These are phyloP conservation scores for Arachnopeziza araneosa DNA, from an alignment of 2,329 filamentous ascomycete genomes.

Conservation along the genomic window DNA sequence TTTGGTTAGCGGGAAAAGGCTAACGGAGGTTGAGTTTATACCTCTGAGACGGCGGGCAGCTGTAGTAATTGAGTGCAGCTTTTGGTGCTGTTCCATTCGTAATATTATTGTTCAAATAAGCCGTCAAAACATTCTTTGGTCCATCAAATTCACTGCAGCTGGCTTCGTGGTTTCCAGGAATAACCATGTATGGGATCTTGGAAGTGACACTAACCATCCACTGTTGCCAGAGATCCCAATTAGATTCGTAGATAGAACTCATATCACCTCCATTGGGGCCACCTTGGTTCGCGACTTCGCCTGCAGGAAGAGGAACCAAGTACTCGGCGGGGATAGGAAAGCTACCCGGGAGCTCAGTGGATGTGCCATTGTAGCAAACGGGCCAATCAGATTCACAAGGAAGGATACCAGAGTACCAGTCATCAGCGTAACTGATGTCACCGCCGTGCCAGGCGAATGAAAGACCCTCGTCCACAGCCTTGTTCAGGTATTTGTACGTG, in stretches of 20 bases:
- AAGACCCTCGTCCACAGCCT: constrained; percentile 38
- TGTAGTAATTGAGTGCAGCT: constrained; percentile 42
- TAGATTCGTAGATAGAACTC: constrained; percentile 41
- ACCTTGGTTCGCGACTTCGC: constrained; percentile 32
- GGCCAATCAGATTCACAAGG: constrained; percentile 43
- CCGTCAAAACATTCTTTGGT: constrained; percentile 29
- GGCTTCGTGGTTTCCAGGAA: constrained; percentile 51
- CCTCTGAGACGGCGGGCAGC: constrained; percentile 44
- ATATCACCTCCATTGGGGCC: constrained; percentile 34
- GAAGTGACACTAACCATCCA: constrained; percentile 48
- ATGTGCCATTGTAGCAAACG: constrained; percentile 47
- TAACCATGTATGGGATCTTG: constrained; percentile 50
- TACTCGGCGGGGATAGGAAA: constrained; percentile 29
- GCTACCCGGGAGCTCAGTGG: constrained; percentile 12
- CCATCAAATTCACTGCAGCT: constrained; percentile 34
- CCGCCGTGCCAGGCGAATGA: constrained; percentile 49
- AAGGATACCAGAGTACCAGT: constrained; percentile 46
- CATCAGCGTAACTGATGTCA: constrained; percentile 45
- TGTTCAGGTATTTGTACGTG: constrained; percentile 39
- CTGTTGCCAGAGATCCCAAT: constrained; percentile 51
- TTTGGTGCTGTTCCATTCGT: constrained; percentile 37
- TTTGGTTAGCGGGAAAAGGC: constrained; percentile 3
- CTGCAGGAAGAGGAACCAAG: constrained; percentile 41
- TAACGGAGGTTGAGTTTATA: constrained; percentile 9
- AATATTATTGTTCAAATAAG: constrained; percentile 40